Evolutionary conservation across 2,329 filamentous ascomycete species (phyloP).

Genomic region (Arachnomyces sp.): DNA sequence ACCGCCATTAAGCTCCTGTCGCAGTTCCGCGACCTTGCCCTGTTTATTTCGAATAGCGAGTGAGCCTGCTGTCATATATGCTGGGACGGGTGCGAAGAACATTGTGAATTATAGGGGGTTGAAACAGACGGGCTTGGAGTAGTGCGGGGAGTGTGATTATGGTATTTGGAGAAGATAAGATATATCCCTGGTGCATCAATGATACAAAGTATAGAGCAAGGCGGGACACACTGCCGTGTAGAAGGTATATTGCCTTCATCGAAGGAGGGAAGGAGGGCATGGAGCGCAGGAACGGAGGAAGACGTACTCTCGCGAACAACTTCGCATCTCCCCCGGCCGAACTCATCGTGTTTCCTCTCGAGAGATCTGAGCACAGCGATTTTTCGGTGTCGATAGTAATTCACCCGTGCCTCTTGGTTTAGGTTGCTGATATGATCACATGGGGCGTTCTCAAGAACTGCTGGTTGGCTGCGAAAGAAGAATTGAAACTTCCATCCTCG

Average conservation of each 20-base stretch:
- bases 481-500: conserved; percentile 16
- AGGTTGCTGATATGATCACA: conserved; percentile 13
- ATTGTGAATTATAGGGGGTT: conserved; percentile 14
- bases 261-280: conserved; percentile 15
- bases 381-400: conserved; percentile 6
- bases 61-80: conserved; percentile 24
- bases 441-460: conserved; percentile 4
- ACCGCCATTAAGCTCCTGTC: conserved; percentile 84
- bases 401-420: not conserved
- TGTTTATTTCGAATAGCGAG: conserved; percentile 43
- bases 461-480: conserved; percentile 14
- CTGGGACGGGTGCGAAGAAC: conserved; percentile 21
- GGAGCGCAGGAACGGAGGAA: conserved; percentile 15
- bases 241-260: conserved; percentile 10
- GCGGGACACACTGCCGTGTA: conserved; percentile 1
- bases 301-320: conserved; percentile 91
- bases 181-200: conserved; percentile 10
- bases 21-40: conserved; percentile 98
- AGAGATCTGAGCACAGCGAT: conserved; percentile 12
- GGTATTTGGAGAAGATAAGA: conserved; percentile 1
- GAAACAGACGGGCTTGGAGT: not conserved
- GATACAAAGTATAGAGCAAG: conserved; percentile 9
- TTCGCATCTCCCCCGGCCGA: conserved; percentile 87
- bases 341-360: conserved; percentile 44
- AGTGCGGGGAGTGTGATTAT: not conserved